These are phyloP conservation scores for Verticillium alfalfae DNA, from an alignment of 2,329 filamentous ascomycete species.

Conservation along the genomic window DNA sequence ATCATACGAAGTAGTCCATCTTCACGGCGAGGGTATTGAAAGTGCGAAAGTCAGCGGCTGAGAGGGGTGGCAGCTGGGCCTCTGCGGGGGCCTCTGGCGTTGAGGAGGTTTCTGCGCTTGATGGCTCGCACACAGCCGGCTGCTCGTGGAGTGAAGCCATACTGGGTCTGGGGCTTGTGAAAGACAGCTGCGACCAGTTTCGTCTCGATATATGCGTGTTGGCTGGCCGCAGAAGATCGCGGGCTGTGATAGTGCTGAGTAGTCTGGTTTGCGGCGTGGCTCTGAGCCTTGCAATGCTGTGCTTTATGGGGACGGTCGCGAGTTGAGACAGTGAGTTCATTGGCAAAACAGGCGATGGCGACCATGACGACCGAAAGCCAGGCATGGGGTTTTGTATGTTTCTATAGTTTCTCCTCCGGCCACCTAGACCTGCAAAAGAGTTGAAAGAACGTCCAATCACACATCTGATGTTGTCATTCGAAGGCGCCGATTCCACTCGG, in stretches of 20 bases:
- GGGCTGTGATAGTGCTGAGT: not conserved
- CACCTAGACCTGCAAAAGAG: not conserved
- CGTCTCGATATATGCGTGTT: not conserved
- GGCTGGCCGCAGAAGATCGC: not conserved
- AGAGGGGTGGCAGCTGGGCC: constrained; percentile 53
- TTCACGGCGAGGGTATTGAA: constrained; percentile 71
- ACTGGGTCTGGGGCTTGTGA: not conserved
- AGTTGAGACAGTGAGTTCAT: not conserved
- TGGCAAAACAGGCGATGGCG: not conserved
- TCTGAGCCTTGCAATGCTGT: not conserved
- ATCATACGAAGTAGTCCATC: constrained; percentile 64
- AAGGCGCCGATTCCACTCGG: not conserved
- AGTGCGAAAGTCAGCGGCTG: constrained; percentile 57
- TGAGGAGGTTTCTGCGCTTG: not conserved
- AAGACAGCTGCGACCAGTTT: not conserved
- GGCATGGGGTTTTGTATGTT: not conserved
- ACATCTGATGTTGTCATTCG: not conserved
- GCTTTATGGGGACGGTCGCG: not conserved
- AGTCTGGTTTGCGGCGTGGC: not conserved
- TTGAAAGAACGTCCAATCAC: not conserved
- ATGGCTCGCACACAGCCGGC: not conserved
- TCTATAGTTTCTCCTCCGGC: not conserved
- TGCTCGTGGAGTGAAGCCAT: not conserved
- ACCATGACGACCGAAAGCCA: not conserved
- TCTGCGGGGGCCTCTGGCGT: not conserved